These are phyloP conservation scores for Ligustrum vulgare DNA, from an alignment of 257 asterid genomes.

Conservation along the genomic window DNA sequence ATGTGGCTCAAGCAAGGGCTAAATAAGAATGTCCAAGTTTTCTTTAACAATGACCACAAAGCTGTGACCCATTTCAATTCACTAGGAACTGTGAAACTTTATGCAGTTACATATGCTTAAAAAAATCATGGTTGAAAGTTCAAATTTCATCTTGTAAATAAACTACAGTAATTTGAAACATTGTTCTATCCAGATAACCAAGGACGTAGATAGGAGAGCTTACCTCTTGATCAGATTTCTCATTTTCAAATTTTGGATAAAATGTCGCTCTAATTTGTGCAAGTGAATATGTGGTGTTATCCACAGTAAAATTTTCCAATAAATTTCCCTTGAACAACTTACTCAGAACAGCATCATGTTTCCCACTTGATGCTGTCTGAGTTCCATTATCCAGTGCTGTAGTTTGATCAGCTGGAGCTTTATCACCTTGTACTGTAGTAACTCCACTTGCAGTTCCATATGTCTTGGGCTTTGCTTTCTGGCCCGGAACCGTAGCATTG, in stretches of 20 bases:
- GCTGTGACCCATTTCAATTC: not conserved
- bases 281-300: slow-evolving; percentile 62
- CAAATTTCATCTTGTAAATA: not conserved
- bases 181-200: slow-evolving; percentile 15
- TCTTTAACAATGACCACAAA: slow-evolving; percentile 6
- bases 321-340: slow-evolving; percentile 54
- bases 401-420: slow-evolving; percentile 36
- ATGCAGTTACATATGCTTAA: slow-evolving; percentile 16
- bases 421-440: slow-evolving; percentile 27
- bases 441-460: slow-evolving; percentile 60
- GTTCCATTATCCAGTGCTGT: slow-evolving; percentile 25
- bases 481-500: slow-evolving; percentile 41
- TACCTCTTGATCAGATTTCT: slow-evolving; percentile 97
- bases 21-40: not conserved
- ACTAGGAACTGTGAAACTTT: slow-evolving; percentile 12
- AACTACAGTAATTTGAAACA: not conserved
- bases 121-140: not conserved
- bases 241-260: slow-evolving; percentile 97
- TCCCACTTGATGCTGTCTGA: slow-evolving; percentile 40
- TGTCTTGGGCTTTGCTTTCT: slow-evolving; percentile 56
- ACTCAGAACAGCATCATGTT: slow-evolving; percentile 44
- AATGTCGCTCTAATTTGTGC: slow-evolving; percentile 92
- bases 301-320: slow-evolving; percentile 66
- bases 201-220: slow-evolving; percentile 17
- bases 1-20: too few species aligned